phyloP scores from a whole-genome alignment of 139 green algal genomes.

The Chlorella sp. region DNA sequence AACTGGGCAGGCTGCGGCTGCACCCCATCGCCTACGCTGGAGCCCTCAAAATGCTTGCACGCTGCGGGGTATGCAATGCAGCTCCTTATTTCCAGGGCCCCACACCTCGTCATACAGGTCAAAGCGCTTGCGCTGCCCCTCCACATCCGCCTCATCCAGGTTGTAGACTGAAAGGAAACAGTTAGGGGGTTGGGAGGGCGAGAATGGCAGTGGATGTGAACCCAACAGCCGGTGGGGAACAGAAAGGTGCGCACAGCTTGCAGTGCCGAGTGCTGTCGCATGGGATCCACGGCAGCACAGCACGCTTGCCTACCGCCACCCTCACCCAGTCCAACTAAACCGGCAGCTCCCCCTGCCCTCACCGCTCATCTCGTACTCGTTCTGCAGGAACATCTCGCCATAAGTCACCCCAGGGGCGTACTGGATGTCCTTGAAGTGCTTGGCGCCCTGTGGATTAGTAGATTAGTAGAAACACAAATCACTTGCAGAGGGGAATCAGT shows the following conservation, averaged over 20 bases:
- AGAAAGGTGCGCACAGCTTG: no score
- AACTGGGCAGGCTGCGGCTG: no score
- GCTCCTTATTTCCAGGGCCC: no score
- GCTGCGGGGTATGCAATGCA: no score
- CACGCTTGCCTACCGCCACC: no score
- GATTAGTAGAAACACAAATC: background rate
- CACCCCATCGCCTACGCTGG: no score
- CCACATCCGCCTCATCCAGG: conserved; percentile 86
- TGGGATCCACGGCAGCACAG: no score
- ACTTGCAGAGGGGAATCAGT: background rate
- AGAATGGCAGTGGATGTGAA: background rate
- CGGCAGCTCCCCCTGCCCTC: no score
- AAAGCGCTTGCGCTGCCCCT: conserved; percentile 79
- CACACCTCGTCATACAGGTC: conserved; percentile 68
- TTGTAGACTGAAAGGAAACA: conserved; percentile 38
- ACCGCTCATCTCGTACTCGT: conserved; percentile 93
- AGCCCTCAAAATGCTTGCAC: no score
- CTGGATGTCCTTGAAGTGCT: conserved; percentile 98
- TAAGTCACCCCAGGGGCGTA: conserved; percentile 83
- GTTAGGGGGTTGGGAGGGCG: background rate
- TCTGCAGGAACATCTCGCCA: conserved; percentile 98
- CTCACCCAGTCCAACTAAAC: no score
- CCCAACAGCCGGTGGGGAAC: no score
- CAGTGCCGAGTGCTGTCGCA: no score
- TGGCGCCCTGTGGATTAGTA: conserved; percentile 71